Evolutionary conservation across 306 rosid genomes (phyloP).

Genomic region (Mucuna pruriens): DNA sequence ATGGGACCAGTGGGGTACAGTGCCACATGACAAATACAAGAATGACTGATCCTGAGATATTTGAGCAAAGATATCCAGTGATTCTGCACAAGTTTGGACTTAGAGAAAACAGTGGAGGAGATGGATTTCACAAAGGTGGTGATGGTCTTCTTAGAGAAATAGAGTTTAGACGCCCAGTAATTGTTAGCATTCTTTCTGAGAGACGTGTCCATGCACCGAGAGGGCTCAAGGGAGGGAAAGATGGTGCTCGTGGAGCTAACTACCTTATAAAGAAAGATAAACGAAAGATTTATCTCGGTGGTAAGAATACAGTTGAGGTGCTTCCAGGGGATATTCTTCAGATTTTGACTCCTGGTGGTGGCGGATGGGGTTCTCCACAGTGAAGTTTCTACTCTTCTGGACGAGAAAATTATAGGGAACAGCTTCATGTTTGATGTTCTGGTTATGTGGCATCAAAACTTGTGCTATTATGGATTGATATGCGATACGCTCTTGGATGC

Average conservation of each 20-base stretch:
- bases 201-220: conserved; percentile 91
- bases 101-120: conserved; percentile 83
- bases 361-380: conserved; percentile 80
- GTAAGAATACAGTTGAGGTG: conserved; percentile 75
- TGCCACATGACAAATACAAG: conserved; percentile 97
- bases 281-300: conserved; percentile 75
- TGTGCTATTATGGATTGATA: conserved; percentile 24
- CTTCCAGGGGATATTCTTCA: conserved; percentile 83
- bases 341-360: conserved; percentile 96
- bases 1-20: conserved; percentile 91
- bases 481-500: conserved; percentile 14
- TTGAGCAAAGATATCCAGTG: conserved; percentile 93
- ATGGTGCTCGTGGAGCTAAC: conserved; percentile 86
- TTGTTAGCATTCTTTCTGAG: conserved; percentile 90
- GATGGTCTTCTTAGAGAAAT: conserved; percentile 90
- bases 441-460: neutral
- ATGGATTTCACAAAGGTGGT: conserved; percentile 79
- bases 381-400: conserved; percentile 25
- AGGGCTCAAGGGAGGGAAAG: conserved; percentile 82
- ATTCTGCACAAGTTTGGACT: conserved; percentile 76
- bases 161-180: conserved; percentile 72
- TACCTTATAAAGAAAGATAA: conserved; percentile 73
- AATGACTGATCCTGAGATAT: conserved; percentile 94
- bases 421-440: conserved; percentile 35
- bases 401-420: neutral